Evolutionary conservation across 441 rosid species (phyloP).

Genomic region (Hypseocharis bilobata): DNA sequence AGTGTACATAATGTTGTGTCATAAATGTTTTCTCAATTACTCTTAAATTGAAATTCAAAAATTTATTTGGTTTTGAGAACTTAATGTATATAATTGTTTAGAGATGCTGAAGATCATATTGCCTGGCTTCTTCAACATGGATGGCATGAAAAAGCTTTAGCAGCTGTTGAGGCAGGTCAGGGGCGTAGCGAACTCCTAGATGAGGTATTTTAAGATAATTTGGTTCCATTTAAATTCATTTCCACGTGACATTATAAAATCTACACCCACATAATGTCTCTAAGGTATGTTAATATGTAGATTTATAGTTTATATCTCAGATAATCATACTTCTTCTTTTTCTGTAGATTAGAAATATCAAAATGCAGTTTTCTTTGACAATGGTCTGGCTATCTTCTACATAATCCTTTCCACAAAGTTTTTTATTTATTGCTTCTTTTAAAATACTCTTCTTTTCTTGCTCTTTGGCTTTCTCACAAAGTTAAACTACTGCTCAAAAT

Average conservation of each 20-base stretch:
- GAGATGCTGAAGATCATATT: slow-evolving; percentile 98
- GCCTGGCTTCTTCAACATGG: slow-evolving; percentile 98
- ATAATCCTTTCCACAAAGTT: not conserved
- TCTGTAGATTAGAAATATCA: not conserved
- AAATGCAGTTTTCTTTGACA: no score
- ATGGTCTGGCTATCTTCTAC: not conserved
- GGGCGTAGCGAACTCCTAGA: slow-evolving; percentile 88
- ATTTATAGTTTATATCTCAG: not conserved
- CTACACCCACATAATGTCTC: not conserved
- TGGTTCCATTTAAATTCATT: not conserved
- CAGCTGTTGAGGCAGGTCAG: slow-evolving; percentile 94
- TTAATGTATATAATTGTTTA: slow-evolving; percentile 23
- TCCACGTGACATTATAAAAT: not conserved
- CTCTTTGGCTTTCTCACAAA: not conserved
- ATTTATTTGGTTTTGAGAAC: slow-evolving; percentile 8
- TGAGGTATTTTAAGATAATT: slow-evolving; percentile 44
- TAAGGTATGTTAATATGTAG: not conserved
- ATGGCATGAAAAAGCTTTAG: slow-evolving; percentile 94
- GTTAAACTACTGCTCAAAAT: not conserved
- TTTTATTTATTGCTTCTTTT: not conserved
- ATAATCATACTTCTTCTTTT: not conserved
- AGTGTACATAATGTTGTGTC: not conserved
- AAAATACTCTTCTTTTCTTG: not conserved
- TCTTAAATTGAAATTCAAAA: not conserved
- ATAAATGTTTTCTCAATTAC: not conserved